Conservation (phyloP, 768 basidiomycete species). For the Megacollybia marginata region DNA sequence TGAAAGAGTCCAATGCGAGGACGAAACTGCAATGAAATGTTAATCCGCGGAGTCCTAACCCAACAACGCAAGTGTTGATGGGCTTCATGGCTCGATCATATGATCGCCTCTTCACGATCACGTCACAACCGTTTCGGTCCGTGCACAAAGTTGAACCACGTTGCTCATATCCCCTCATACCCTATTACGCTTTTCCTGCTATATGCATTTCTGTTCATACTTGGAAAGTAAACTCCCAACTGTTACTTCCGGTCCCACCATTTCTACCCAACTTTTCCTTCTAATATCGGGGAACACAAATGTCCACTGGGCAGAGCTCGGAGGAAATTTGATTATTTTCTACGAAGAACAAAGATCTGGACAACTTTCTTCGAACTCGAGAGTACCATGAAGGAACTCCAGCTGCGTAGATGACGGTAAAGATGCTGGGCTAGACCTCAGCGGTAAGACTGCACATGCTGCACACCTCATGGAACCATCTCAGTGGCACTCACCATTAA, state of each 20-base stretch:
- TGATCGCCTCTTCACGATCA: background rate
- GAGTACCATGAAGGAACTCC: constrained; percentile 84
- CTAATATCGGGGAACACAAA: no score
- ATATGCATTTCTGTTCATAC: constrained; percentile 17
- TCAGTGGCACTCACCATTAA: constrained; percentile 1
- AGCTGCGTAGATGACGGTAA: constrained; percentile 72
- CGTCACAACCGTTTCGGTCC: background rate
- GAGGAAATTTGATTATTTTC: constrained; percentile 80
- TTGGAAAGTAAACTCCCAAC: constrained; percentile 40
- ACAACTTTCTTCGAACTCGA: constrained; percentile 53
- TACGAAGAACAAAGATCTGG: constrained; percentile 91
- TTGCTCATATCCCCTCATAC: constrained; percentile 13
- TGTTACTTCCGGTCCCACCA: constrained; percentile 57
- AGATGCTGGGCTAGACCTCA: constrained; percentile 65
- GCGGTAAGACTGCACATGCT: constrained; percentile 43
- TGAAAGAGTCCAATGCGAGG: constrained; percentile 61
- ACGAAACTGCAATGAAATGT: constrained; percentile 82
- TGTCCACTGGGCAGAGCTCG: no score
- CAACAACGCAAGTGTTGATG: constrained; percentile 66
- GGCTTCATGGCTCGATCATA: constrained; percentile 17
- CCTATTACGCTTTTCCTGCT: background rate
- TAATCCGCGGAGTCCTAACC: constrained; percentile 67
- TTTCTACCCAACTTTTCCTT: constrained; percentile 69
- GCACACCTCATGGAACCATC: background rate
- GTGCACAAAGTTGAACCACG: background rate